Evolutionary conservation across 2,329 filamentous ascomycete genomes (phyloP).

Genomic region (Cryphonectria radicalis): DNA sequence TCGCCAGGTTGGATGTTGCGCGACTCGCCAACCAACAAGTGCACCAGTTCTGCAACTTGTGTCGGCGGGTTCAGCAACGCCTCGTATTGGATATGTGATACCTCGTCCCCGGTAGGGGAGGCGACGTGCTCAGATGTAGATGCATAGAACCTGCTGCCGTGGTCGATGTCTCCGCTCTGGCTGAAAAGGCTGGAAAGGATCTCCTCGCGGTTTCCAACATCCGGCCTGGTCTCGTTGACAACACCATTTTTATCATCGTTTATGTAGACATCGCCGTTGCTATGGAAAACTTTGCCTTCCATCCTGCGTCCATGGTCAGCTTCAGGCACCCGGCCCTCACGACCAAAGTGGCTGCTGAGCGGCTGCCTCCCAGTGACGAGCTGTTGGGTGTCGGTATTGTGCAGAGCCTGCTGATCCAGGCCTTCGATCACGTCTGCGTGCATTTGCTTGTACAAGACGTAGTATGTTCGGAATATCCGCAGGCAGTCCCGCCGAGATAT

Average conservation of each 20-base stretch:
- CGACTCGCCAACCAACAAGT: conserved; percentile 42
- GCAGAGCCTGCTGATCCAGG: conserved; percentile 76
- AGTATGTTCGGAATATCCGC: conserved; percentile 90
- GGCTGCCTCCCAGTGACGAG: conserved; percentile 76
- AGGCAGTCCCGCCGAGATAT: conserved; percentile 87
- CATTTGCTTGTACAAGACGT: conserved; percentile 86
- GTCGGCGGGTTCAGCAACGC: conserved; percentile 52
- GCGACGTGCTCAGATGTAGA: conserved; percentile 28
- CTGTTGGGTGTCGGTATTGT: conserved; percentile 76
- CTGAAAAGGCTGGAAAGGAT: conserved; percentile 60
- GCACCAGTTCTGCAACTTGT: conserved; percentile 48
- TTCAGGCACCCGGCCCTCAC: conserved; percentile 69
- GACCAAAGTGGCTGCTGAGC: conserved; percentile 74
- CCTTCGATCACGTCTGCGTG: conserved; percentile 81
- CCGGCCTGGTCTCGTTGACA: conserved; percentile 62
- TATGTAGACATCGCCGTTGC: conserved; percentile 68
- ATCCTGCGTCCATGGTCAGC: conserved; percentile 64
- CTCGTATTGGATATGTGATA: conserved; percentile 42
- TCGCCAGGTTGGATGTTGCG: conserved; percentile 30
- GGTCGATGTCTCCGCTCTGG: conserved; percentile 36
- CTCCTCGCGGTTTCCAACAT: conserved; percentile 63
- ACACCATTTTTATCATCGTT: conserved; percentile 60
- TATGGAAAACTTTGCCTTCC: conserved; percentile 68
- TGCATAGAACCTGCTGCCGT: conserved; percentile 40
- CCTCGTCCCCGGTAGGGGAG: conserved; percentile 23